These are phyloP conservation scores for Taphrina flavorubra DNA, from an alignment of 1,139 yeast species.

Conservation along the genomic window DNA sequence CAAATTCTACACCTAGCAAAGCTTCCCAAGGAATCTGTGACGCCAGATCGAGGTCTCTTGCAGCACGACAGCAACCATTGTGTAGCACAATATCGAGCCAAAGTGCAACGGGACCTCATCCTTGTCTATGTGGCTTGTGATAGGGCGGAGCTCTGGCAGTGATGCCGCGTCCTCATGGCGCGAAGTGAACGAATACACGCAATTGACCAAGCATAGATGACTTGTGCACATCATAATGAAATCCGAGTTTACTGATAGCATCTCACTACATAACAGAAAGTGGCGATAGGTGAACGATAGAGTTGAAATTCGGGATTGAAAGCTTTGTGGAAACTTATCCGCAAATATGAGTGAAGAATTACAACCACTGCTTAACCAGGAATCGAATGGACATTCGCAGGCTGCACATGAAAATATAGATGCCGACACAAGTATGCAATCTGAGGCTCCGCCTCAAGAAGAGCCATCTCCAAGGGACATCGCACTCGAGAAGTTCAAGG, in stretches of 20 bases:
- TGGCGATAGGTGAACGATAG: no score
- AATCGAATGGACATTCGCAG: not conserved
- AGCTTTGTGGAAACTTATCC: not conserved
- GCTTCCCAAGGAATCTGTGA: no score
- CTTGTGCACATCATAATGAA: not conserved
- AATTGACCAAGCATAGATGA: not conserved
- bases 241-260: no score
- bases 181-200: not conserved
- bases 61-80: no score
- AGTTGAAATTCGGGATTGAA: no score
- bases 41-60: no score
- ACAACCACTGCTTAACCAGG: constrained; percentile 5
- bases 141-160: no score
- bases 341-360: constrained; percentile 17
- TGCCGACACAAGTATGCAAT: constrained; percentile 1
- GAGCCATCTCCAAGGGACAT: constrained; percentile 57
- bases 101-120: no score
- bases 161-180: constrained; percentile 16
- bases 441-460: not conserved
- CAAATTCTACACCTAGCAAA: no score
- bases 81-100: no score
- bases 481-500: constrained; percentile 80
- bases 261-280: no score
- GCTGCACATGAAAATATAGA: not conserved
- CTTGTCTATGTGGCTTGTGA: constrained; percentile 9